Base-by-base conservation (phyloP, 768 basidiomycete genomes). In the Boletellus ananas region DNA sequence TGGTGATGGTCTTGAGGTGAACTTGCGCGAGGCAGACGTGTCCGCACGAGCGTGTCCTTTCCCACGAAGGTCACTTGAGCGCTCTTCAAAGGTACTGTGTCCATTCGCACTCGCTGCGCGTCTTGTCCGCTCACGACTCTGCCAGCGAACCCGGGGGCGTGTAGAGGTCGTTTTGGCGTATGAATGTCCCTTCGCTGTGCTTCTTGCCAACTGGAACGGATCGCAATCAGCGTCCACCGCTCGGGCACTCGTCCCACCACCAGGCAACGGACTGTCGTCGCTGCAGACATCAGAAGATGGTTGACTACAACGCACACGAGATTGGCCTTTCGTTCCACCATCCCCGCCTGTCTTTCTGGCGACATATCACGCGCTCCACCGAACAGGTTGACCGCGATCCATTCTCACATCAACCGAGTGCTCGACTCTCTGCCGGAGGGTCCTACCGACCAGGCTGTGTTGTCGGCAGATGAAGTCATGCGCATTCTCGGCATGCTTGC, bases 161-260 rank as follows among this genome's bases (percentile, higher is more conserved):
- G 55, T 54, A 58, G 42, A 49, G 40, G 49, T 57, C 12, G 33
- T 50, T 47, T 45, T 52, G 47, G 56, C 70, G 79, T 70, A 81
- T 85, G 84, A 81, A 85, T 86, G 80, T 80, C 73, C 75, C 65
- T 75, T 44, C 36, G 57, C 37, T 62, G 71, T 66, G 74, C 60
- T 73, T 70, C 58, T 59, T 63, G 31, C 56, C 66, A 61, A 14
- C 34, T 68, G 12, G 65, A 65, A 52, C 61, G 63, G 20, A 58
- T 64, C 45, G 64, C 61, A 43, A 48, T 63, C 45, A 46, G 29
- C 51, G 57, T 62, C 52, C 56, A 48, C 47, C 66, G 66, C 47
- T 57, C 61, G 13, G 55, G 54, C 50, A 13, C 46, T 45, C 51
- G 42, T 31, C 41, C 45, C 45, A 50, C 49, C 21, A 36, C 44